Evolutionary conservation across 176 grass and related monocot species (phyloP).

Genomic region (Hordeum marinum): DNA sequence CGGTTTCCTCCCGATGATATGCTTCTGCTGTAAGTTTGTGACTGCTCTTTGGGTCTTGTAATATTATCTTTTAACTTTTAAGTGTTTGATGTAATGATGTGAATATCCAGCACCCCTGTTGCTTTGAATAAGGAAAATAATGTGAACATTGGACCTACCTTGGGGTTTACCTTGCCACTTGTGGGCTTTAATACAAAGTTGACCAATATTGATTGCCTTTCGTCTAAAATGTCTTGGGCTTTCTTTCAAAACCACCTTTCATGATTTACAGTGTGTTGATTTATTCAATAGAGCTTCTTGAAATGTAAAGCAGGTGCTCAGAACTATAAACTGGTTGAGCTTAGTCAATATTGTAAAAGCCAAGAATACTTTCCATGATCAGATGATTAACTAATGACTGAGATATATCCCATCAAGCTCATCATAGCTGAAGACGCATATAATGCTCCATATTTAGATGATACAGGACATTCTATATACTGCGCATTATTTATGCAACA

Average conservation of each 20-base stretch:
- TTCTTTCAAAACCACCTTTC: not conserved
- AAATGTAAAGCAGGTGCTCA: not conserved
- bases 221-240: not conserved
- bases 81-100: not conserved
- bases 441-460: slow-evolving; percentile 2
- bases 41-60: not conserved
- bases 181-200: not conserved
- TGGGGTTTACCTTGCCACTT: not conserved
- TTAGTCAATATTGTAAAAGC: not conserved
- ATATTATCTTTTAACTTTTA: not conserved
- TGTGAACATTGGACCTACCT: not conserved
- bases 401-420: slow-evolving; percentile 7
- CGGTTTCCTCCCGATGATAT: not conserved
- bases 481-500: slow-evolving; percentile 23
- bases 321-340: not conserved
- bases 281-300: not conserved
- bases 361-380: not conserved
- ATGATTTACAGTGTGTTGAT: not conserved
- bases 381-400: not conserved
- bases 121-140: not conserved
- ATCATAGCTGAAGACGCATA: slow-evolving; percentile 2
- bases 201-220: not conserved
- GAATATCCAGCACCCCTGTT: not conserved
- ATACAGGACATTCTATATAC: slow-evolving; percentile 5
- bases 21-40: slow-evolving; percentile 21